Evolutionary conservation across 208 protist species (phyloP).

Genomic region (Naegleria lovaniensis): DNA sequence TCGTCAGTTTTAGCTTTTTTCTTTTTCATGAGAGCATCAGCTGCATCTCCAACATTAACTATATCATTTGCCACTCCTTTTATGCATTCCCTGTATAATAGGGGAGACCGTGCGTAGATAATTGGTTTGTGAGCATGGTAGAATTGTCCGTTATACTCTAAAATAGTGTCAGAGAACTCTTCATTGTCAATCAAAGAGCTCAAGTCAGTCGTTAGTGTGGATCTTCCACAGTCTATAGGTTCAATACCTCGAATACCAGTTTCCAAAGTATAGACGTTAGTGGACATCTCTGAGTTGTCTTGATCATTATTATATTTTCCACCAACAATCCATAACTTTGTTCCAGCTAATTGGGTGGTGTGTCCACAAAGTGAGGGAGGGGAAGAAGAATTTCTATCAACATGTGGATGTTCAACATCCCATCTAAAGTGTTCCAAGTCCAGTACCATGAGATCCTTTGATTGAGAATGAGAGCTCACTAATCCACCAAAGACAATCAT

Average conservation of each 20-base stretch:
- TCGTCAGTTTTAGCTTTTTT: background rate
- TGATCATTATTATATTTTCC: background rate
- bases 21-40: background rate
- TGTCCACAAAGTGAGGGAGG: background rate
- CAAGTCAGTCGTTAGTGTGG: background rate
- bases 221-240: slow-evolving; percentile 3
- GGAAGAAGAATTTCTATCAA: background rate
- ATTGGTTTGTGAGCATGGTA: background rate
- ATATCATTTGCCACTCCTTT: background rate
- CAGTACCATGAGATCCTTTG: background rate
- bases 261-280: background rate
- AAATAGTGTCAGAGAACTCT: background rate
- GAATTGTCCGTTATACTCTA: background rate
- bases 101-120: background rate
- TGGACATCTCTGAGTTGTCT: background rate
- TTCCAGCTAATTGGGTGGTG: background rate
- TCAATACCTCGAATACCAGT: background rate
- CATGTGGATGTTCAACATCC: background rate
- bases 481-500: slow-evolving; percentile 25
- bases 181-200: background rate
- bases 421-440: slow-evolving; percentile 4
- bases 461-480: background rate
- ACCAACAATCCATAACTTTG: background rate
- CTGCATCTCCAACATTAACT: background rate
- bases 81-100: background rate